Percentiles rank a stretch among this genome's conserved stretches.
Evolutionary conservation across 2,329 filamentous ascomycete species (phyloP).

Genomic region (Emmonsia crescens): DNA sequence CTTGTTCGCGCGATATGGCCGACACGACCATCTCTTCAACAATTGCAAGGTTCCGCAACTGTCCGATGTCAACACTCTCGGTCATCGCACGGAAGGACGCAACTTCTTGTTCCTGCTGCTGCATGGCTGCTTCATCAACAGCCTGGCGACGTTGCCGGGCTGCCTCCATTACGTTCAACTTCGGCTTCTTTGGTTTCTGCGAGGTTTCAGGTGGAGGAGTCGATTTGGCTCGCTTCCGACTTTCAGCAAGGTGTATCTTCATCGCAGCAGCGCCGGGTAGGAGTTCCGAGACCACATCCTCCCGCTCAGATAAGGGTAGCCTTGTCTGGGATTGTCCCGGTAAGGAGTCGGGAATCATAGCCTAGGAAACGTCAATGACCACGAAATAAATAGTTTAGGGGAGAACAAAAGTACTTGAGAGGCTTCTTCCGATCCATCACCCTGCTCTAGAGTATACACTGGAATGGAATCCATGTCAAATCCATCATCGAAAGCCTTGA

Average conservation of each 20-base stretch:
- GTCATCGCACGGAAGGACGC: slow-evolving; percentile 47
- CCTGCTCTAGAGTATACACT: slow-evolving; percentile 21
- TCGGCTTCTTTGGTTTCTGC: slow-evolving; percentile 43
- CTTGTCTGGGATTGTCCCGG: slow-evolving; percentile 21
- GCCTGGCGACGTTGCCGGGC: slow-evolving; percentile 44
- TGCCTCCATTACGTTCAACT: slow-evolving; percentile 58
- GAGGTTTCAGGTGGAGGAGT: slow-evolving; percentile 18
- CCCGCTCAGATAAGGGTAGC: slow-evolving; percentile 23
- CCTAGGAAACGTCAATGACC: slow-evolving; percentile 6
- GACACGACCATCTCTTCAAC: slow-evolving; percentile 65
- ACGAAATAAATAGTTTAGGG: neutral
- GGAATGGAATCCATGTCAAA: slow-evolving; percentile 39
- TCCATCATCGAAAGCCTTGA: slow-evolving; percentile 62
- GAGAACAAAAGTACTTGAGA: slow-evolving; percentile 8
- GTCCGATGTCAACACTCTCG: slow-evolving; percentile 57
- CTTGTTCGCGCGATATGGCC: slow-evolving; percentile 17
- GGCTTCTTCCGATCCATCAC: slow-evolving; percentile 9
- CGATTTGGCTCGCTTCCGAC: slow-evolving; percentile 32
- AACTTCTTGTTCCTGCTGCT: slow-evolving; percentile 54
- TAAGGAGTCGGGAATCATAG: slow-evolving; percentile 9
- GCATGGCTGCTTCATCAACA: slow-evolving; percentile 44
- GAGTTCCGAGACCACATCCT: slow-evolving; percentile 58
- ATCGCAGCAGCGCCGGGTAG: slow-evolving; percentile 71
- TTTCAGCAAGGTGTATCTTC: slow-evolving; percentile 56
- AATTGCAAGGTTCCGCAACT: slow-evolving; percentile 62